Conservation (phyloP, 805 yeast genomes). For the Saccharomyces paradoxus region DNA sequence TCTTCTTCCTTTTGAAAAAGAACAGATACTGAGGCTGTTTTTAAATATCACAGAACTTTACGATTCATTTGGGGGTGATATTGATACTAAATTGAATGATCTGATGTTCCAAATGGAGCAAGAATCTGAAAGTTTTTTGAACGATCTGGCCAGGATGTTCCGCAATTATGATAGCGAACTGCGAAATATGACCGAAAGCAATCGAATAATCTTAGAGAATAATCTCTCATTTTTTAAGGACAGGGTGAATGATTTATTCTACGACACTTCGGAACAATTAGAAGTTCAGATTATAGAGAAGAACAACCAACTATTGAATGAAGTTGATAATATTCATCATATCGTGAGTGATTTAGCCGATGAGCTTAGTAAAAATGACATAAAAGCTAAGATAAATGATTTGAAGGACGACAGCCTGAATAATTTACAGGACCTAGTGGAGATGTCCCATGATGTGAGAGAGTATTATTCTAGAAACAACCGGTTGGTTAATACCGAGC, state of each 20-base stretch:
- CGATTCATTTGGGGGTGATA: conserved; percentile 6
- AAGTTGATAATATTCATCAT: conserved; percentile 1
- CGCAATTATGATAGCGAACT: conserved; percentile 1
- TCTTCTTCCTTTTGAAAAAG: conserved; percentile 44
- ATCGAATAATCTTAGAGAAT: neutral
- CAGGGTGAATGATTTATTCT: neutral
- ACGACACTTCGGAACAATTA: neutral
- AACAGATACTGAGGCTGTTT: conserved; percentile 40
- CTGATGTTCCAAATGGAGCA: conserved; percentile 5
- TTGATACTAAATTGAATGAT: conserved; percentile 6
- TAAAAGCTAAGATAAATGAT: conserved; percentile 1
- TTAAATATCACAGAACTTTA: conserved; percentile 38
- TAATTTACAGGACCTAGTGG: conserved; percentile 13
- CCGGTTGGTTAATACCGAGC: conserved; percentile 1
- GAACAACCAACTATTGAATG: neutral
- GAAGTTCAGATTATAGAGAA: neutral
- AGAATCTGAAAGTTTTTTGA: conserved; percentile 4
- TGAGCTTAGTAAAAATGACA: conserved; percentile 1
- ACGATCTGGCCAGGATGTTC: conserved; percentile 1
- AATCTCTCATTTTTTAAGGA: neutral
- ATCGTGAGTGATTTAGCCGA: conserved; percentile 3
- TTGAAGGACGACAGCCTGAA: conserved; percentile 7
- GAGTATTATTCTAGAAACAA: neutral
- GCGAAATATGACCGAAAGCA: neutral
- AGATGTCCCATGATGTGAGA: neutral